phyloP scores from a whole-genome alignment of 768 basidiomycete species.

The Calocybe cyanea region DNA sequence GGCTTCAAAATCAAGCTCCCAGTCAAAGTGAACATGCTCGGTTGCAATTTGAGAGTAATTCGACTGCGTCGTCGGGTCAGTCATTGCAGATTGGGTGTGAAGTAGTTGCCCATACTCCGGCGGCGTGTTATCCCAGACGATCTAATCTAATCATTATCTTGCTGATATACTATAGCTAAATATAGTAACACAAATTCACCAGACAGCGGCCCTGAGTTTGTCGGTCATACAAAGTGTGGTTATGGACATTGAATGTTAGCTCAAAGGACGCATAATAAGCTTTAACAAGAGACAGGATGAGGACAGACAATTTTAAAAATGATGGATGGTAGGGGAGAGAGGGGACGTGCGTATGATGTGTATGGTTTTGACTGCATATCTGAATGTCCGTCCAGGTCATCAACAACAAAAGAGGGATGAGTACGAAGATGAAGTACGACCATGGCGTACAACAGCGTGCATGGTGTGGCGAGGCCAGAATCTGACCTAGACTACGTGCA shows the following conservation, averaged over 20 bases:
- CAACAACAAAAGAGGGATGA: slow-evolving; percentile 20
- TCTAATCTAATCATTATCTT: neutral
- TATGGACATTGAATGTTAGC: slow-evolving; percentile 22
- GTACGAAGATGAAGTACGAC: slow-evolving; percentile 19
- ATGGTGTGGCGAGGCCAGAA: slow-evolving; percentile 13
- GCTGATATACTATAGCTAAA: too few relatives aligned
- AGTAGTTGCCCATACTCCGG: neutral
- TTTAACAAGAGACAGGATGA: slow-evolving; percentile 7
- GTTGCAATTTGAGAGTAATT: slow-evolving; percentile 72
- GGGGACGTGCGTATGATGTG: slow-evolving; percentile 15
- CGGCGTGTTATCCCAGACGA: neutral
- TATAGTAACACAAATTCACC: too few relatives aligned
- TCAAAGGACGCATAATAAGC: slow-evolving; percentile 13
- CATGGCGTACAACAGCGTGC: slow-evolving; percentile 15
- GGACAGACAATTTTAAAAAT: slow-evolving; percentile 11
- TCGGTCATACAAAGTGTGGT: too few relatives aligned
- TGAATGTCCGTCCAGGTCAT: slow-evolving; percentile 30
- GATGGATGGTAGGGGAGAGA: slow-evolving; percentile 17
- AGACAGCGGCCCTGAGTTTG: too few relatives aligned
- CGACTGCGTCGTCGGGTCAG: slow-evolving; percentile 72
- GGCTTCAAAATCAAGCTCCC: slow-evolving; percentile 70
- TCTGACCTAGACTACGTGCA: slow-evolving; percentile 16
- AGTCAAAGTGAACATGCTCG: slow-evolving; percentile 68
- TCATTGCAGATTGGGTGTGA: slow-evolving; percentile 10
- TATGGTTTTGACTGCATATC: slow-evolving; percentile 22